phyloP scores from a whole-genome alignment of 371 early-diverging fungal species.

The Mucor lusitanicus region DNA sequence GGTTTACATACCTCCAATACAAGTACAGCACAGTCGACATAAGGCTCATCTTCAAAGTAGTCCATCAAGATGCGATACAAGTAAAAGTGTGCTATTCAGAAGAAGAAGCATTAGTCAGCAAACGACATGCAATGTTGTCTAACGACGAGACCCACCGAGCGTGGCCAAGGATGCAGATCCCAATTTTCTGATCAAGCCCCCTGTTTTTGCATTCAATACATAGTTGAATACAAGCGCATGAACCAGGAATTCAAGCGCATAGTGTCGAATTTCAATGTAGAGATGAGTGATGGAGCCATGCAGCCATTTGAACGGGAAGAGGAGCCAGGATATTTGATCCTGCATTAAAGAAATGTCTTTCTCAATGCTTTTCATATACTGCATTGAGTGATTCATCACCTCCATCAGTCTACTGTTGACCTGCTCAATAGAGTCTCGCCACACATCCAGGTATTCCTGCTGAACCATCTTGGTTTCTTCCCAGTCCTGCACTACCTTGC shows the following conservation, averaged over 20 bases:
- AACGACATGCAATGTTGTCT: not conserved
- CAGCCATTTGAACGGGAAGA: not conserved
- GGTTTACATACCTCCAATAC: not conserved
- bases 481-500: not conserved
- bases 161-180: not conserved
- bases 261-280: not conserved
- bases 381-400: not conserved
- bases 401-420: not conserved
- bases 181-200: not conserved
- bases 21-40: not conserved
- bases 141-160: not conserved
- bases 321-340: not conserved
- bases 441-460: not conserved
- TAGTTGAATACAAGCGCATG: not conserved
- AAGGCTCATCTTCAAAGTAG: not conserved
- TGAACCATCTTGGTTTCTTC: constrained; percentile 4
- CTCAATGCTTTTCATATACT: not conserved
- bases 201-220: not conserved
- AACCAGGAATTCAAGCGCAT: not conserved
- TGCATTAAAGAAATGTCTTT: not conserved
- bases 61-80: not conserved
- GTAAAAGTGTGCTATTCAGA: not conserved
- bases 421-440: not conserved
- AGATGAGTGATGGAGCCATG: not conserved
- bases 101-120: not conserved